Base-by-base conservation (phyloP, 371 early-diverging fungal genomes). In the Saksenaea oblongispora region DNA sequence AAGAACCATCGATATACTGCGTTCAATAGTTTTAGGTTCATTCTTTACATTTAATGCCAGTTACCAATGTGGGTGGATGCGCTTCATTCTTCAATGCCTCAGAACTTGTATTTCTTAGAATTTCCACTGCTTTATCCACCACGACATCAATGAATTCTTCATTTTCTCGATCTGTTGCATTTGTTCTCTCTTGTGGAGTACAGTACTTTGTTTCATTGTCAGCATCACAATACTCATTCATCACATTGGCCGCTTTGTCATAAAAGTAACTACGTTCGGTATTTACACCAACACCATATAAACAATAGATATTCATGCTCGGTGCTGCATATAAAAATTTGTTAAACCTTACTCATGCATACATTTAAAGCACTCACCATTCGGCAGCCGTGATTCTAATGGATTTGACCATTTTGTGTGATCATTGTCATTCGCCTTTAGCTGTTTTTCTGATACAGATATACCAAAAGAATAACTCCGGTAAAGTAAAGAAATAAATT, bases 321-420 rank as follows among this genome's bases (percentile, higher is more conserved):
- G 93, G 93, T 1, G 93, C 72, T 65, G 61, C 24, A 61, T 11
- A 34, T n/a, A 53, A 26, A 47, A 0, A 27, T 17, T 47, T 17
- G 51, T 22, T 47, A 22, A 47, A 5, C 24, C 5, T 10, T 22
- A 22, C 9, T 47, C 22, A n/a, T 39, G 0, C 26, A 53, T 37
- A 54, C 5, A 35, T 47, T 10, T 14, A 37, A 35, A 34, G 28
- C 5, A 39, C 59, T 66, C 69, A 78, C 79, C 94, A 51, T 79
- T 74, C 4, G 98, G 98, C 31, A 98, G 81, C 24, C 84, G 83
- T 17, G 90, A 85, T 62, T 93, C 85, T 11, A 98, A 69, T 22
- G 97, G 95, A 71, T 97, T 98, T 9, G 89, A 76, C 96, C 96
- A 98, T 27, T 84, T 86, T 5, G 80, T 80, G 17, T 82, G 85